Percentiles rank a stretch among this genome's conserved stretches.
Conservation (phyloP, 1,139 yeast species). For the Diutina scorzettiae region DNA sequence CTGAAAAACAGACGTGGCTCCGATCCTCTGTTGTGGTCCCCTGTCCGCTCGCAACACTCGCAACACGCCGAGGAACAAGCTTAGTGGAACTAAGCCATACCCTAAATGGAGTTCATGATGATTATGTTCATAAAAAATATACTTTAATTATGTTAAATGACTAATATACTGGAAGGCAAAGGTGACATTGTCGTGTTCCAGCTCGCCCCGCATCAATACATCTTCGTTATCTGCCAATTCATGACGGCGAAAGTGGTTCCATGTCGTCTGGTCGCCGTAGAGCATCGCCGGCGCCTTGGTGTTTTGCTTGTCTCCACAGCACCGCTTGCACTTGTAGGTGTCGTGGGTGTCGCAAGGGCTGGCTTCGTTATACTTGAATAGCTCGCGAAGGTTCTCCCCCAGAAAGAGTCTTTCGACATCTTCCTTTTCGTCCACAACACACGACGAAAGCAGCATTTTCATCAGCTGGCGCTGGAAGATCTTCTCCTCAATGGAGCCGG, state of each 20-base stretch:
- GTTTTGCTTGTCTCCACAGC: constrained; percentile 47
- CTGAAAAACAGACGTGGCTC: not conserved
- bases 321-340: constrained; percentile 79
- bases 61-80: no score
- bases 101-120: no score
- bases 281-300: constrained; percentile 75
- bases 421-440: constrained; percentile 94
- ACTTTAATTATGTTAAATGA: constrained; percentile 26
- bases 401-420: constrained; percentile 90
- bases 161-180: constrained; percentile 92
- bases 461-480: constrained; percentile 95
- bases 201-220: constrained; percentile 62
- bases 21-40: not conserved
- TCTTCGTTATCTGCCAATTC: constrained; percentile 62
- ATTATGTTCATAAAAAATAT: no score
- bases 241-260: constrained; percentile 78
- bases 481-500: constrained; percentile 94
- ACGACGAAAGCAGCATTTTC: constrained; percentile 84
- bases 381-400: constrained; percentile 62
- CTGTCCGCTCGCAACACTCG: not conserved
- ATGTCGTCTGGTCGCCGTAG: constrained; percentile 94
- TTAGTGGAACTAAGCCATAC: no score
- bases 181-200: constrained; percentile 54
- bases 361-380: constrained; percentile 58
- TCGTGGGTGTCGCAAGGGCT: constrained; percentile 89